phyloP scores from a whole-genome alignment of 192 early-diverging fungal species.

The Coemansia sp. region DNA sequence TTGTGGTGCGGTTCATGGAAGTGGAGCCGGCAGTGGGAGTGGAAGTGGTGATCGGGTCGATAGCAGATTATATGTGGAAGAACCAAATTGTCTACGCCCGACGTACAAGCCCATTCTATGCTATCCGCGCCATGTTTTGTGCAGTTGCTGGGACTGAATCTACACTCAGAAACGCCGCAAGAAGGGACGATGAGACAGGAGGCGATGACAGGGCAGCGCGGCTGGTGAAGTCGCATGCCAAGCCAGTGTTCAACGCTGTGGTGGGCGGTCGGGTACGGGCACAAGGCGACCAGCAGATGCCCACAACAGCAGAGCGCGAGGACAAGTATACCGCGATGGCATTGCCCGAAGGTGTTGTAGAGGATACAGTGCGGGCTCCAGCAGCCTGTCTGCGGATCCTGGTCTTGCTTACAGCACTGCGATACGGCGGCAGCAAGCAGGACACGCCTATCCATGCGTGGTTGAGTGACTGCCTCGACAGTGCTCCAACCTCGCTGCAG shows the following conservation, averaged over 20 bases:
- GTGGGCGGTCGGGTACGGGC: slow-evolving; percentile 40
- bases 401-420: slow-evolving; percentile 33
- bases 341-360: background rate
- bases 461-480: slow-evolving; percentile 40
- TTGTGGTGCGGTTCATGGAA: slow-evolving; percentile 45
- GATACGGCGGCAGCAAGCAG: slow-evolving; percentile 37
- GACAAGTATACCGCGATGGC: background rate
- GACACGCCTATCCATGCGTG: slow-evolving; percentile 49
- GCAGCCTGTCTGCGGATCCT: slow-evolving; percentile 32
- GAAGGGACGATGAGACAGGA: background rate
- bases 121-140: slow-evolving; percentile 42
- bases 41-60: slow-evolving; percentile 45
- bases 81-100: slow-evolving; percentile 34
- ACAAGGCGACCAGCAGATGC: slow-evolving; percentile 6
- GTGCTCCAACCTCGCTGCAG: slow-evolving; percentile 20
- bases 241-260: slow-evolving; percentile 42
- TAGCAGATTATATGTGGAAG: slow-evolving; percentile 42
- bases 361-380: slow-evolving; percentile 19
- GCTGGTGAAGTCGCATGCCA: slow-evolving; percentile 13
- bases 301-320: slow-evolving; percentile 16
- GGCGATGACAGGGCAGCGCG: slow-evolving; percentile 6
- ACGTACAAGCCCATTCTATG: slow-evolving; percentile 30
- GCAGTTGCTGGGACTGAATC: background rate
- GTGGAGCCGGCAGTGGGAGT: slow-evolving; percentile 36
- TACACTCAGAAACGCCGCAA: background rate